Evolutionary conservation across 1,284 basidiomycete species (phyloP).

Genomic region (Vanrija humicola): DNA sequence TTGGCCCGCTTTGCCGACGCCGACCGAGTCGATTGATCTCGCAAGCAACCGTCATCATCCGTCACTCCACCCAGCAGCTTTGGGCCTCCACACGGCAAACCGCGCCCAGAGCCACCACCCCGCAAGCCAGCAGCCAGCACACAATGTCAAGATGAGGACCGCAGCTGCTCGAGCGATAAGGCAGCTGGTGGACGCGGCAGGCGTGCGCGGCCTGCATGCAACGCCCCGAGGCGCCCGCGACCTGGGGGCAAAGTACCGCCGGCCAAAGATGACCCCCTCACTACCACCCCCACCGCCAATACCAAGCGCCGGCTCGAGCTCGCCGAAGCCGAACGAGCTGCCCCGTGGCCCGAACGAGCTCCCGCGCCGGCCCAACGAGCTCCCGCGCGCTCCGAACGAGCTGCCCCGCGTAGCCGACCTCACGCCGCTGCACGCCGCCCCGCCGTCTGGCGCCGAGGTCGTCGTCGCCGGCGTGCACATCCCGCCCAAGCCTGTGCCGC

Average conservation of each 20-base stretch:
- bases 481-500: slow-evolving; percentile 36
- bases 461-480: slow-evolving; percentile 32
- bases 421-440: neutral
- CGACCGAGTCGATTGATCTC: neutral
- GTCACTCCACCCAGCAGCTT: neutral
- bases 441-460: slow-evolving; percentile 2
- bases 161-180: too few species aligned
- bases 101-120: neutral
- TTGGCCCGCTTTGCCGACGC: neutral
- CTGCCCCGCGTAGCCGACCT: neutral
- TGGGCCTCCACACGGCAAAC: neutral
- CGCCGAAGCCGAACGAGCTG: slow-evolving; percentile 12
- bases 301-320: slow-evolving; percentile 3
- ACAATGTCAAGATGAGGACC: too few species aligned
- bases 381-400: slow-evolving; percentile 14
- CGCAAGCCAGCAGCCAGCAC: neutral
- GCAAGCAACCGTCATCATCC: neutral
- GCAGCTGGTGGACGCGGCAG: neutral
- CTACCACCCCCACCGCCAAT: neutral
- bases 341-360: slow-evolving; percentile 24
- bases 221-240: neutral
- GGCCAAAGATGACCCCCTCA: neutral
- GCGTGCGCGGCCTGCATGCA: neutral
- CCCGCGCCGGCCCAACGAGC: slow-evolving; percentile 8
- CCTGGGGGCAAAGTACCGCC: slow-evolving; percentile 13